Evolutionary conservation across 1,139 yeast genomes (phyloP).

Genomic region (Pichia inconspicua): DNA sequence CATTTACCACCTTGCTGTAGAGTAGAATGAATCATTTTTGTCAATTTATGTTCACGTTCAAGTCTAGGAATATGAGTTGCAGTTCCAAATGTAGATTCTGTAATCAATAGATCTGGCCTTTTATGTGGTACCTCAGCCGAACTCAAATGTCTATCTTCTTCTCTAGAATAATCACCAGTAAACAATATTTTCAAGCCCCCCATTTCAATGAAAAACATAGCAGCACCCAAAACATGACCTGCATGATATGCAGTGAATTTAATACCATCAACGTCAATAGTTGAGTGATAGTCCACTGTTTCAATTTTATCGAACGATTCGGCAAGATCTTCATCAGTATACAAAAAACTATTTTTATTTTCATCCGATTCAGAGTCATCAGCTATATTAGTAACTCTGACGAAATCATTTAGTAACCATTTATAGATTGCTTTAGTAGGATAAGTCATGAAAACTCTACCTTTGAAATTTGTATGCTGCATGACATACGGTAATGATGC

Average conservation of each 20-base stretch:
- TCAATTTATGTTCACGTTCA: slow-evolving; percentile 76
- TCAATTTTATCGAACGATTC: slow-evolving; percentile 86
- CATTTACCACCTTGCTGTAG: slow-evolving; percentile 86
- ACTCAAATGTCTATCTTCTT: slow-evolving; percentile 89
- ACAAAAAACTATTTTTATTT: slow-evolving; percentile 44
- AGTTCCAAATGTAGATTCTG: slow-evolving; percentile 96
- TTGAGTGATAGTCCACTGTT: slow-evolving; percentile 91
- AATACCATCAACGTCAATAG: slow-evolving; percentile 88
- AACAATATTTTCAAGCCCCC: slow-evolving; percentile 85
- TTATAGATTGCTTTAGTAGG: slow-evolving; percentile 97
- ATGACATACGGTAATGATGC: slow-evolving; percentile 96
- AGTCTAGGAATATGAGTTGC: slow-evolving; percentile 90
- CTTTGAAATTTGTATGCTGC: slow-evolving; percentile 92
- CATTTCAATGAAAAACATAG: slow-evolving; percentile 92
- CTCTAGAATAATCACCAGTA: slow-evolving; percentile 96
- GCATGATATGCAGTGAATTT: slow-evolving; percentile 97
- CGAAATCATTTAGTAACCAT: slow-evolving; percentile 92
- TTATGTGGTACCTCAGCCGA: slow-evolving; percentile 91
- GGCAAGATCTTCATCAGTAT: slow-evolving; percentile 84
- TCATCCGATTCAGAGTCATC: slow-evolving; percentile 33
- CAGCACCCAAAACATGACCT: slow-evolving; percentile 98
- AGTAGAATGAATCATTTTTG: slow-evolving; percentile 77
- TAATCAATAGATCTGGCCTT: slow-evolving; percentile 82
- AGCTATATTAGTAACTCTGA: slow-evolving; percentile 75
- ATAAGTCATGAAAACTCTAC: slow-evolving; percentile 97